Evolutionary conservation across 306 rosid genomes (phyloP).

Genomic region (Gastrolobium villosum): DNA sequence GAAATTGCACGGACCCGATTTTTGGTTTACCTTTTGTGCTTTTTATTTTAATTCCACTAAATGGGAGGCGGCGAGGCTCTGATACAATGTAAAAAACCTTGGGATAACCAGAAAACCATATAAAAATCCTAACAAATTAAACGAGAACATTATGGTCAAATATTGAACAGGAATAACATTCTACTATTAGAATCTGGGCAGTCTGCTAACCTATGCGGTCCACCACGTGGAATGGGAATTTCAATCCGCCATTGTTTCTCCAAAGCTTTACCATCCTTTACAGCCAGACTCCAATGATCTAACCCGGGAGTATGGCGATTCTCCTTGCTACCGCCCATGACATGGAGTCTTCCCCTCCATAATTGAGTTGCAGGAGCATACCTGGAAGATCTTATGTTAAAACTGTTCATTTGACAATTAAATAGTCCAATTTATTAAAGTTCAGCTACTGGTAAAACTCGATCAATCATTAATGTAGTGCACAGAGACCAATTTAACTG

Average conservation of each 20-base stretch:
- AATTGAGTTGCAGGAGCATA: conserved; percentile 93
- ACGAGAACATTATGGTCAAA: conserved; percentile 36
- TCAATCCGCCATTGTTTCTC: conserved; percentile 78
- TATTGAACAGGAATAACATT: conserved; percentile 14
- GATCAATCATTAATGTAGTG: conserved; percentile 10
- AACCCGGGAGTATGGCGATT: conserved; percentile 87
- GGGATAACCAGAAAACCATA: neutral
- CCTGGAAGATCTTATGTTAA: conserved; percentile 54
- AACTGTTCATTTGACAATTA: conserved; percentile 30
- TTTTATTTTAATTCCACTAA: no score
- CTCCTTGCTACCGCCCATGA: conserved; percentile 97
- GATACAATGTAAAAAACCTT: no score
- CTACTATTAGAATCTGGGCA: conserved; percentile 24
- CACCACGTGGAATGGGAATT: conserved; percentile 91
- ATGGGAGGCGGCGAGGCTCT: no score
- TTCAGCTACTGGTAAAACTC: conserved; percentile 15
- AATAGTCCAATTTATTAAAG: conserved; percentile 19
- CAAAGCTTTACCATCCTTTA: conserved; percentile 76
- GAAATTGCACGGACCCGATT: no score
- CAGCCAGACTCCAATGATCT: conserved; percentile 95
- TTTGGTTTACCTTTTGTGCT: no score
- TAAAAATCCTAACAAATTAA: neutral
- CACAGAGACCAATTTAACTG: conserved; percentile 21
- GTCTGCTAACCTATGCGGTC: conserved; percentile 87
- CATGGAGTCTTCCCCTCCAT: conserved; percentile 95